Base-by-base conservation (phyloP, 148 eudicot species). In the Silene conica region DNA sequence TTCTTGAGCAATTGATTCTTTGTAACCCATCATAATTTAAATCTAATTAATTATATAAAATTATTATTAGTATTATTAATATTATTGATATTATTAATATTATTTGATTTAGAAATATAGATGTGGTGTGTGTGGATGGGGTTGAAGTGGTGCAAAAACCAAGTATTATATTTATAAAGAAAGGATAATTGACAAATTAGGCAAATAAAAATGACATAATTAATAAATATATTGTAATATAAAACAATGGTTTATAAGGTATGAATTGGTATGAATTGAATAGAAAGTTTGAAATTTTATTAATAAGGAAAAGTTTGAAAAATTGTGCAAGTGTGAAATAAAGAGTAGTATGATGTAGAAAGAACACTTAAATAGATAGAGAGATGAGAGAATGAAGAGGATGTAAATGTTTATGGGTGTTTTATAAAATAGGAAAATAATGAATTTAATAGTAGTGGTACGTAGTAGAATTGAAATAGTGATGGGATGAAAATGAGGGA, bases 1-100 rank as follows among this genome's bases (percentile, higher is more conserved):
- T 12, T 87, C 86, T 73, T 65, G 71, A 8, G 64, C 80, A 69
- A 65, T 23, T 0, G 76, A 73, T 25, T 84, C 90, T 62, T 80
- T 85, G 74, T 78, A 89, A 54, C 83, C 83, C 86, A 84, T 83
- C 89, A 84, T 83, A 38, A 21, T 21, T 12, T 12, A 9, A 50
- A 12, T 50, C 2, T 48, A 48, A 46, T 48, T 48, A 48, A 50
- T 50, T 86, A 84, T 85, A 23, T 21, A 59, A 4, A 59, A 2
- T 20, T 58, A 19, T 58, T 15, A 14, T 19, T 18, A 6, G n/a
- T 1, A 18, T 19, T 57, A 56, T 9, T 18, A 19, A n/a, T 38
- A 34, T 38, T 38, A 38, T n/a, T n/a, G n/a, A n/a, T 1, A 18
- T 19, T 57, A 56, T 9, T 18, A 19, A n/a, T 38, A 34, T 38